phyloP scores from a whole-genome alignment of 768 basidiomycete species.

The Mycena galericulata region DNA sequence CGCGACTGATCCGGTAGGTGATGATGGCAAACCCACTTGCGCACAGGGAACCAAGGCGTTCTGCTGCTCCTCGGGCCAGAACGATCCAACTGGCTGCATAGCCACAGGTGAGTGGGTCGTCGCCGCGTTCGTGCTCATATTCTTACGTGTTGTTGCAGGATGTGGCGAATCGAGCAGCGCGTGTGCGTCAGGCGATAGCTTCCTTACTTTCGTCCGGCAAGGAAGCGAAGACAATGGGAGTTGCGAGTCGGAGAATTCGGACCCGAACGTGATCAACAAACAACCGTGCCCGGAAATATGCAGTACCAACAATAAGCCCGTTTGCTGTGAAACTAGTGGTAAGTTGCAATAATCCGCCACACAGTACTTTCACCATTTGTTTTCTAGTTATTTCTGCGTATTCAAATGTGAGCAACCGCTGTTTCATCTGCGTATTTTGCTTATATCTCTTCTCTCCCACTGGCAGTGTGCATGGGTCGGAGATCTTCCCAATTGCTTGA shows the following conservation, averaged over 20 bases:
- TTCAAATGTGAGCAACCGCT: not conserved
- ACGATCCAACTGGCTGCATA: constrained; percentile 24
- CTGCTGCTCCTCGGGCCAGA: constrained; percentile 36
- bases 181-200: constrained; percentile 23
- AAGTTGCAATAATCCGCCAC: not conserved
- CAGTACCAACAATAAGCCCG: constrained; percentile 28
- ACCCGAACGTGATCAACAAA: constrained; percentile 12
- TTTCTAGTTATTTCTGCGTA: not conserved
- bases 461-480: constrained; percentile 29
- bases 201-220: constrained; percentile 29
- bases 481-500: constrained; percentile 33
- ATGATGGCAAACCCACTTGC: constrained; percentile 26
- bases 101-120: constrained; percentile 12
- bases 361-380: not conserved
- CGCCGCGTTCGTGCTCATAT: not conserved
- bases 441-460: not conserved
- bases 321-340: constrained; percentile 31
- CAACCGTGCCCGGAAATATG: constrained; percentile 28
- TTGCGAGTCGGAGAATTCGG: constrained; percentile 22
- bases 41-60: constrained; percentile 38
- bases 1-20: constrained; percentile 35
- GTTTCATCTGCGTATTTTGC: too few species aligned
- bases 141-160: not conserved
- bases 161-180: constrained; percentile 3
- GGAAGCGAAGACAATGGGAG: constrained; percentile 27